Evolutionary conservation across 2,329 filamentous ascomycete genomes (phyloP).

Genomic region (Aspergillus amoenus): DNA sequence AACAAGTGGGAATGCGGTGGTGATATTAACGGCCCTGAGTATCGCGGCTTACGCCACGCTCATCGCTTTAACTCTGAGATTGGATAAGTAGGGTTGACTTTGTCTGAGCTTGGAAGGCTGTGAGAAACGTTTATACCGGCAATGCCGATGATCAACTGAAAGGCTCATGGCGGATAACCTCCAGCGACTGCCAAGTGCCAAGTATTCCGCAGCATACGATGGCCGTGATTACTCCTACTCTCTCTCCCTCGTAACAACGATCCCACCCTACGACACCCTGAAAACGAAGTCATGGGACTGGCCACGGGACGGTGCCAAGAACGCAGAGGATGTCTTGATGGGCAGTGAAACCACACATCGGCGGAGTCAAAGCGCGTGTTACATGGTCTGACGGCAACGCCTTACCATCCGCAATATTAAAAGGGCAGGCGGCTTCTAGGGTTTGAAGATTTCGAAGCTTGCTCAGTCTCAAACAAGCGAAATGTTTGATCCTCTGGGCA

Average conservation of each 20-base stretch:
- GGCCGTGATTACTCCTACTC: not conserved
- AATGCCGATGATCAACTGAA: not conserved
- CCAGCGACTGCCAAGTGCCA: slow-evolving; percentile 30
- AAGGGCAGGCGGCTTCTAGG: not conserved
- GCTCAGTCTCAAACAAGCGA: slow-evolving; percentile 2
- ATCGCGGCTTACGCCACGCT: slow-evolving; percentile 62
- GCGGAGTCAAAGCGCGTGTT: not conserved
- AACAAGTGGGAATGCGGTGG: slow-evolving; percentile 66
- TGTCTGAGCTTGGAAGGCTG: not conserved
- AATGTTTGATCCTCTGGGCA: not conserved
- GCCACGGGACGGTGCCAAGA: slow-evolving; percentile 8
- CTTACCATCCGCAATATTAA: not conserved
- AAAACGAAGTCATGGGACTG: slow-evolving; percentile 13
- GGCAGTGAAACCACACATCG: not conserved
- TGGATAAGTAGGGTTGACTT: slow-evolving; percentile 31
- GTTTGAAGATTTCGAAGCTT: not conserved
- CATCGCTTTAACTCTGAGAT: slow-evolving; percentile 57
- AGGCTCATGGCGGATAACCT: not conserved
- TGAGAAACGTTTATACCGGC: not conserved
- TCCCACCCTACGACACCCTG: not conserved
- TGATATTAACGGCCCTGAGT: slow-evolving; percentile 62
- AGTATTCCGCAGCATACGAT: slow-evolving; percentile 25
- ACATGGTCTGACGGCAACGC: not conserved
- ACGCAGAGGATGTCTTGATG: slow-evolving; percentile 6
- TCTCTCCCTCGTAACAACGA: not conserved